These are phyloP conservation scores for Cicer chorassanicum DNA, from an alignment of 306 rosid species.

Conservation along the genomic window DNA sequence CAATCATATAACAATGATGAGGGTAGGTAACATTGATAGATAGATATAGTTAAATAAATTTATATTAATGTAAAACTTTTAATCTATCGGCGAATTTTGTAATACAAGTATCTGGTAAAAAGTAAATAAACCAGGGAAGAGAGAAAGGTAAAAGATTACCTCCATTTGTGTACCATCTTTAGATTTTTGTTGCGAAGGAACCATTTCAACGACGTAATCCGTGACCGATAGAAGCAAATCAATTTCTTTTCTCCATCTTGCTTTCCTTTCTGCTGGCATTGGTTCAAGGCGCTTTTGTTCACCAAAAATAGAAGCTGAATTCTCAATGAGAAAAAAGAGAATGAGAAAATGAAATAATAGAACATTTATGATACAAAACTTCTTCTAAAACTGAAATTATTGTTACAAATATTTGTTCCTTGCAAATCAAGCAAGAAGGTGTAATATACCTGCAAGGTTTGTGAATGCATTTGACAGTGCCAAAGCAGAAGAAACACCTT, in stretches of 20 bases:
- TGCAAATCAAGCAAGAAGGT: neutral
- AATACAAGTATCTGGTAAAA: neutral
- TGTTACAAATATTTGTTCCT: neutral
- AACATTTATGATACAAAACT: conserved; percentile 10
- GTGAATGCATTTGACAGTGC: conserved; percentile 96
- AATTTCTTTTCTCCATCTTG: conserved; percentile 90
- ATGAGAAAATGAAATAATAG: neutral
- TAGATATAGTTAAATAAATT: neutral
- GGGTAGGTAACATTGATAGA: neutral
- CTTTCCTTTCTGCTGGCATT: conserved; percentile 78
- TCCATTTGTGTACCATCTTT: conserved; percentile 87
- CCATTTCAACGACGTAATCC: conserved; percentile 89
- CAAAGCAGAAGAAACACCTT: conserved; percentile 94
- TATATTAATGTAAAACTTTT: neutral
- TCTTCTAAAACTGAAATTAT: neutral
- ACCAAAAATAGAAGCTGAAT: conserved; percentile 90
- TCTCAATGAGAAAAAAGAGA: conserved; percentile 15
- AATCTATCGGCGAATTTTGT: neutral
- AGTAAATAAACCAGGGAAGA: neutral
- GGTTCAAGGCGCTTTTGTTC: conserved; percentile 89
- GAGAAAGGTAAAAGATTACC: conserved; percentile 48
- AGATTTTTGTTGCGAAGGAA: conserved; percentile 76
- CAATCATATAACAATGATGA: neutral
- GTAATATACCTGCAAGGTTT: conserved; percentile 80
- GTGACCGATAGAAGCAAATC: conserved; percentile 86